phyloP scores from a whole-genome alignment of 2,329 filamentous ascomycete species.

The Truncatella angustata region DNA sequence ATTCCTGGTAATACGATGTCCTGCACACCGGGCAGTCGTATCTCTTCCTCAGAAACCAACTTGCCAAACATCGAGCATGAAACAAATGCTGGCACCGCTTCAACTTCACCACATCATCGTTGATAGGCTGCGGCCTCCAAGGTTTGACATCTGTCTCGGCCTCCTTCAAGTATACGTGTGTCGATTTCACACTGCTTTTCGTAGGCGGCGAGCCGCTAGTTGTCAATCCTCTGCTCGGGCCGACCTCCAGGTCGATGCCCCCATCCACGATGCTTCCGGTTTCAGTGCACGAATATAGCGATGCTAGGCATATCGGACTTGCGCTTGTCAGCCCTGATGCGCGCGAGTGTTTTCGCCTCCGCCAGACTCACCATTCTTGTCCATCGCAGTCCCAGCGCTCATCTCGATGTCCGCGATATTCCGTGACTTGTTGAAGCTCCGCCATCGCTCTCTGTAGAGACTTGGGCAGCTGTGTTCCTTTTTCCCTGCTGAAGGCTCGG shows the following conservation, averaged over 20 bases:
- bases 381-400: conserved; percentile 13
- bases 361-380: conserved; percentile 20
- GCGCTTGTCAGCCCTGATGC: background rate
- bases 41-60: conserved; percentile 36
- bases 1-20: conserved; percentile 31
- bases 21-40: conserved; percentile 39
- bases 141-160: conserved; percentile 1
- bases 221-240: too few species aligned
- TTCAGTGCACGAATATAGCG: conserved; percentile 16
- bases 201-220: too few species aligned
- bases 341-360: too few species aligned
- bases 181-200: conserved; percentile 4
- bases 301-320: conserved; percentile 25
- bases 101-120: conserved; percentile 34
- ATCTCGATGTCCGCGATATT: conserved; percentile 14
- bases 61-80: conserved; percentile 36
- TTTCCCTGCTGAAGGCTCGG: background rate
- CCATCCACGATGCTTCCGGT: conserved; percentile 1
- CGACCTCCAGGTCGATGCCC: conserved; percentile 15
- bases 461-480: conserved; percentile 7
- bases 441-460: conserved; percentile 19
- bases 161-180: background rate
- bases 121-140: conserved; percentile 12
- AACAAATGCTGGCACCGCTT: conserved; percentile 37
- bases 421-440: conserved; percentile 18